Evolutionary conservation across 2,329 filamentous ascomycete species (phyloP).

Genomic region (Zopfia rhizophila): DNA sequence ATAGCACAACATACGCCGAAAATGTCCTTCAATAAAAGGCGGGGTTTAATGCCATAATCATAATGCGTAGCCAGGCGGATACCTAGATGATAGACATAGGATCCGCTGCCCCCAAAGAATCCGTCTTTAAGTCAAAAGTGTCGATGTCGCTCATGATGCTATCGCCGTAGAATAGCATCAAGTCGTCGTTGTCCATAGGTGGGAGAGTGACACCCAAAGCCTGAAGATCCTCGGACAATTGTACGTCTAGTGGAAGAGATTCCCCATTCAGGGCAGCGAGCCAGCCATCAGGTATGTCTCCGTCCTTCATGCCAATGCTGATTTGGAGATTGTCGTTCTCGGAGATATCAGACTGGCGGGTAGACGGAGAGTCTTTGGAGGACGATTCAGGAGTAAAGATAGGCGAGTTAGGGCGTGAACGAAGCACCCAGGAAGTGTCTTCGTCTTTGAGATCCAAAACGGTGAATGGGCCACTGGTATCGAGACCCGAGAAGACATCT

Average conservation of each 20-base stretch:
- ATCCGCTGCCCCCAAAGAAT: conserved; percentile 35
- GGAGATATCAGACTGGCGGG: conserved; percentile 54
- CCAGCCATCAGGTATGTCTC: conserved; percentile 47
- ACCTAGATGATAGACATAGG: too few species aligned
- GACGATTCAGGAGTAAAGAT: conserved; percentile 47
- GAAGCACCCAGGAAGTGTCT: conserved; percentile 44
- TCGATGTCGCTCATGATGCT: conserved; percentile 46
- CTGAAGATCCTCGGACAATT: conserved; percentile 44
- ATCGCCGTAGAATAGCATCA: conserved; percentile 46
- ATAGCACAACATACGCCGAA: too few species aligned
- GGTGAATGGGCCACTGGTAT: conserved; percentile 43
- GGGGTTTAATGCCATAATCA: too few species aligned
- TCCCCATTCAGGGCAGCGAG: conserved; percentile 36
- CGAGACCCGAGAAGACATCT: conserved; percentile 44
- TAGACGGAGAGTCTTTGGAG: conserved; percentile 49
- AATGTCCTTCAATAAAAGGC: too few species aligned
- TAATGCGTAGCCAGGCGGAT: too few species aligned
- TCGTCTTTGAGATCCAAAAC: conserved; percentile 48
- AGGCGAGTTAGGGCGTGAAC: conserved; percentile 45
- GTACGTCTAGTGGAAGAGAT: conserved; percentile 40
- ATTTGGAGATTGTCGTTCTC: conserved; percentile 55
- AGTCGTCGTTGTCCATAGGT: conserved; percentile 46
- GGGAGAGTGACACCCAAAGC: conserved; percentile 43
- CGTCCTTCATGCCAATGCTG: conserved; percentile 49
- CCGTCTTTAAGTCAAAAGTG: conserved; percentile 42